Base-by-base conservation (phyloP, 2,329 filamentous ascomycete genomes). In the Exserohilum turcica region DNA sequence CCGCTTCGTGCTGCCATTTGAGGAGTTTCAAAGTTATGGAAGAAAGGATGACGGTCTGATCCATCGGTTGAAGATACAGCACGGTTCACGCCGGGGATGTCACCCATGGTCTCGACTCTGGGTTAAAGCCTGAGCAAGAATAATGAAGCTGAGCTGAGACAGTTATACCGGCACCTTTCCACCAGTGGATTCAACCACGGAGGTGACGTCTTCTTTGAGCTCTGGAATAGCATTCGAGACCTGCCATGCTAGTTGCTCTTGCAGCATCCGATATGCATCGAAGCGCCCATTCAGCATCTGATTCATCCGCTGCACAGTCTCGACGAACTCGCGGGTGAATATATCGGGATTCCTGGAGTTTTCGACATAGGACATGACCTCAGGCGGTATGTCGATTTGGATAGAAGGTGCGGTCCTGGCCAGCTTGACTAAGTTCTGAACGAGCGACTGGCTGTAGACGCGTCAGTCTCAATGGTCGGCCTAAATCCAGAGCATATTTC, bases 321-420 rank as follows among this genome's bases (percentile, higher is more conserved):
- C 85, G 38, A 87, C 83, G 58, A 87, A 86, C 61, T 87, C 84
- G 39, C 85, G 79, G 7, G 84, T 87, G 71, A 86, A 87, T 60
- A 87, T 86, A 63, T 87, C 85, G 6, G 85, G 85, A 64, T 88
- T 88, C 18, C 85, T 82, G 15, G 83, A 80, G 16, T 80, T 77
- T 62, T 87, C 84, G 29, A 88, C 83, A 67, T 87, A 88, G 49
- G 80, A 78, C 59, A 86, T 82, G 28, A 87, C 82, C 60, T 87
- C 84, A 4, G 83, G 79, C 0, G 85, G 84, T 1, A 87, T 79
- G 42, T 80, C 76, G 52, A 84, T 78, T 47, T 77, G 75, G 16
- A 82, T 74, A 15, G 79, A 67, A n/a, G 77, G 74, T 2, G 82
- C 75, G 64, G 69, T 80, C 56, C 76, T 72, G 15, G 78, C 79